Evolutionary conservation across 2,329 filamentous ascomycete species (phyloP), one percentile per base, ranked within the genome.

Genomic region (Exophiala alcalophila): DNA sequence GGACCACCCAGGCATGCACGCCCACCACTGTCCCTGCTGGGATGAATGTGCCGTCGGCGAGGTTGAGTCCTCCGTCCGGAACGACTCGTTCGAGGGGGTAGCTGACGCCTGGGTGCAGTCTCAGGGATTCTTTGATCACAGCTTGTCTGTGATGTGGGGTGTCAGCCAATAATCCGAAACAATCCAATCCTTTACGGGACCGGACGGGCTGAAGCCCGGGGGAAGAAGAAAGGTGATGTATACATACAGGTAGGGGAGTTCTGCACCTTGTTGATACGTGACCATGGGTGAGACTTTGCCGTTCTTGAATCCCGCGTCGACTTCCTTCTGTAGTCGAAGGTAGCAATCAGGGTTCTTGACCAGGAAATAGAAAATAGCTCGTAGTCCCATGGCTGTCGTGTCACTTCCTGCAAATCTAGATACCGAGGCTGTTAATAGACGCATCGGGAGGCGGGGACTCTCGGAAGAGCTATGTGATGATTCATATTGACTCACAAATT

Each of bases 351-450:
- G 80, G 55, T 80, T 77, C 56, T 81, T 81, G 25, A 88, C 70
- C 4, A 89, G 65, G 60, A 79, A 81, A 64, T 89, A 89, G 57
- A 90, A 86, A 0, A 88, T 75, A 6, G 80, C 73, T 5, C 77
- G 76, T 0, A 89, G 71, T 3, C 76, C 78, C 57, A 89, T 89
- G 21, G 82, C 84, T 0, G 85, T 90, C 0, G 85, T 90, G 62
- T 91, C 86, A 2, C 78, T 83, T 3, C 85, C 84, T 1, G 86
- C 86, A 86, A 76, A 40, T 7, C 27, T 30, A 15, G 3, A 30
- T 6, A 6, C 6, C 15, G 6, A 5, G n/a, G 27, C n/a, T 12
- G n/a, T 6, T 12, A 14, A 6, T 12, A 14, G 27, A 12, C n/a
- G 6, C n/a, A 29, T 5, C n/a, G 11, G 27, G 15, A 29, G 12